Conservation (phyloP, 2,329 filamentous ascomycete species). For the Phialocephala sp. region DNA sequence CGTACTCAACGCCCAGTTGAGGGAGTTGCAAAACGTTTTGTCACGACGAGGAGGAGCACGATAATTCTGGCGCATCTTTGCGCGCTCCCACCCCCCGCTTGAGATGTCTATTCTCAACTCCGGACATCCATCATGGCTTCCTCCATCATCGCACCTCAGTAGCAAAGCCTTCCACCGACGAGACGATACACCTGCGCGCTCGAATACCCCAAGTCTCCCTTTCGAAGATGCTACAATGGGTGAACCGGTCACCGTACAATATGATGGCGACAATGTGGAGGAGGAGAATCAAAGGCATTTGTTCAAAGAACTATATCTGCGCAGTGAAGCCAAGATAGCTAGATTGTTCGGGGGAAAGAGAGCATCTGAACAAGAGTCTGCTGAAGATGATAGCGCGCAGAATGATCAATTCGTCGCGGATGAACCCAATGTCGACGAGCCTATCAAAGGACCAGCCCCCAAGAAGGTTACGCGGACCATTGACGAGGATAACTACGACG, state of each 20-base stretch:
- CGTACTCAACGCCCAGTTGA: conserved; percentile 35
- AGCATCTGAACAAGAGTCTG: conserved; percentile 27
- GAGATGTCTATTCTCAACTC: conserved; percentile 36
- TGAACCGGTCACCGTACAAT: conserved; percentile 52
- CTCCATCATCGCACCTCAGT: conserved; percentile 57
- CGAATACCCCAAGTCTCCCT: conserved; percentile 37
- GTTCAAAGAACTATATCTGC: conserved; percentile 79
- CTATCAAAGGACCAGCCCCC: conserved; percentile 51
- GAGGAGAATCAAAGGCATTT: conserved; percentile 73
- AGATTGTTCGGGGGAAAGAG: conserved; percentile 67
- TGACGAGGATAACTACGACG: conserved; percentile 85
- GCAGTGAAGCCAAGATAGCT: conserved; percentile 77
- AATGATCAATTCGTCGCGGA: conserved; percentile 51
- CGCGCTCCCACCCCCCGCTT: conserved; percentile 19
- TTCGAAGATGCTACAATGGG: conserved; percentile 49
- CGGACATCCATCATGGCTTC: conserved; percentile 68
- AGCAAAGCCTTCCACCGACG: conserved; percentile 60
- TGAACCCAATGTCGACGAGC: conserved; percentile 57
- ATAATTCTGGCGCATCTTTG: conserved; percentile 23
- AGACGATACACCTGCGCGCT: conserved; percentile 59
- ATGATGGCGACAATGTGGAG: conserved; percentile 60
- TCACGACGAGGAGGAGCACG: conserved; percentile 26
- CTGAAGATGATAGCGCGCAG: conserved; percentile 41
- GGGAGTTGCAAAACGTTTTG: conserved; percentile 36
- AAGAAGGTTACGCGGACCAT: conserved; percentile 81